A percentile compares a stretch with the other conserved stretches of the same genome.
phyloP scores from a whole-genome alignment of 495 filamentous ascomycete genomes.

The Ascobolus immersus region DNA sequence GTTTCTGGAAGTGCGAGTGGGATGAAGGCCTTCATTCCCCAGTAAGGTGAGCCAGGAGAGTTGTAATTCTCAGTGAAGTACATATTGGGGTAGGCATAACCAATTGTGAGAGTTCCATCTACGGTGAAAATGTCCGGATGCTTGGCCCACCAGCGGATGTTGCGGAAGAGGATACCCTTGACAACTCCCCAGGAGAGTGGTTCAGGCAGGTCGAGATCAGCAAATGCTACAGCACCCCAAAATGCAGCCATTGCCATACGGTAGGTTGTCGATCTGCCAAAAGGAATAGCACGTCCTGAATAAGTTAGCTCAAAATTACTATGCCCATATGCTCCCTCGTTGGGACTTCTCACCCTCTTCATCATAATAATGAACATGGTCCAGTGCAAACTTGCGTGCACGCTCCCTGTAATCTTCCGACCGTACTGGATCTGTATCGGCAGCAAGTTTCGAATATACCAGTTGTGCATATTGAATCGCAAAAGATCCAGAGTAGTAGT shows the following conservation, averaged over 20 bases:
- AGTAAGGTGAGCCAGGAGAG: constrained; percentile 44
- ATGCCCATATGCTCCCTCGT: background rate
- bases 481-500: constrained; percentile 60
- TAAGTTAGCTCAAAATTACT: background rate
- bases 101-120: constrained; percentile 47
- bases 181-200: constrained; percentile 54
- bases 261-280: constrained; percentile 52
- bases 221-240: constrained; percentile 54
- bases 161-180: constrained; percentile 44
- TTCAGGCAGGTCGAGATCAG: constrained; percentile 41
- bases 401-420: constrained; percentile 44
- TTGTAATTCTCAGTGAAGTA: constrained; percentile 58
- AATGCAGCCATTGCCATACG: constrained; percentile 61
- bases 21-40: constrained; percentile 54
- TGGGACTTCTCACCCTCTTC: constrained; percentile 24
- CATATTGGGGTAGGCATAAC: constrained; percentile 57
- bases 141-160: constrained; percentile 50
- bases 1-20: constrained; percentile 37
- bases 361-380: constrained; percentile 53
- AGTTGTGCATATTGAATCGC: constrained; percentile 57
- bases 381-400: constrained; percentile 36
- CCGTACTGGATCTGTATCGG: constrained; percentile 36
- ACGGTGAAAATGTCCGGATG: constrained; percentile 36
- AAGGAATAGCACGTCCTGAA: constrained; percentile 37
- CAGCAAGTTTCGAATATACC: constrained; percentile 48